A percentile compares a stretch with the other conserved stretches of the same genome.
Evolutionary conservation across 805 yeast genomes (phyloP).

Genomic region (Wickerhamomyces xylosicus): DNA sequence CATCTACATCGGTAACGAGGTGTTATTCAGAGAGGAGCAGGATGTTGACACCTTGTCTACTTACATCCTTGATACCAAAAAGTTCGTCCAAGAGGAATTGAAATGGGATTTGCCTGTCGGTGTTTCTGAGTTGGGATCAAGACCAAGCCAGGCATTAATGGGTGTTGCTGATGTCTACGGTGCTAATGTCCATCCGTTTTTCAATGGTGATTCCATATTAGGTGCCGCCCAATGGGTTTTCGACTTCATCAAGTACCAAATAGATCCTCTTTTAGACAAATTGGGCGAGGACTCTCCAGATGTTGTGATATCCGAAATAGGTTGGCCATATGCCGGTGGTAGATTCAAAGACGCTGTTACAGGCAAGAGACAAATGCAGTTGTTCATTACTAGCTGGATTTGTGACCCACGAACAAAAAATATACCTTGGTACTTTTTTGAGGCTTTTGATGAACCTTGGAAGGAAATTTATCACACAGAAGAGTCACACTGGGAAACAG

Average conservation of each 20-base stretch:
- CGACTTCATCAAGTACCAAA: constrained; percentile 33
- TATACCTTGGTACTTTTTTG: constrained; percentile 49
- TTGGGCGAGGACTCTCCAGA: constrained; percentile 17
- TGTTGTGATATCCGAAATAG: constrained; percentile 49
- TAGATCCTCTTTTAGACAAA: constrained; percentile 26
- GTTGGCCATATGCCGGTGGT: constrained; percentile 68
- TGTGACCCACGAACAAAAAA: constrained; percentile 30
- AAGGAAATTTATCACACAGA: constrained; percentile 40
- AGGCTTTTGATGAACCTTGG: constrained; percentile 72
- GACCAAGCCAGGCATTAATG: constrained; percentile 28
- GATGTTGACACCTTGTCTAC: constrained; percentile 25
- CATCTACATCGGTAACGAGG: constrained; percentile 55
- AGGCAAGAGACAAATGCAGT: constrained; percentile 30
- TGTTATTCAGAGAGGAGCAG: constrained; percentile 41
- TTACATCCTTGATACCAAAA: constrained; percentile 32
- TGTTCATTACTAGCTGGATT: constrained; percentile 40
- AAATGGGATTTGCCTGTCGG: constrained; percentile 42
- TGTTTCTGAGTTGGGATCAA: constrained; percentile 48
- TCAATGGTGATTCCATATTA: constrained; percentile 42
- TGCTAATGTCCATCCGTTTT: constrained; percentile 59
- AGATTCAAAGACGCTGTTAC: constrained; percentile 35
- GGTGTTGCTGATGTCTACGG: constrained; percentile 45
- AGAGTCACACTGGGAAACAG: constrained; percentile 50
- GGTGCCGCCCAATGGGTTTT: constrained; percentile 43
- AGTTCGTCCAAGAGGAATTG: constrained; percentile 24